phyloP scores from a whole-genome alignment of 1,284 basidiomycete species.

The Hemileia vastatrix region DNA sequence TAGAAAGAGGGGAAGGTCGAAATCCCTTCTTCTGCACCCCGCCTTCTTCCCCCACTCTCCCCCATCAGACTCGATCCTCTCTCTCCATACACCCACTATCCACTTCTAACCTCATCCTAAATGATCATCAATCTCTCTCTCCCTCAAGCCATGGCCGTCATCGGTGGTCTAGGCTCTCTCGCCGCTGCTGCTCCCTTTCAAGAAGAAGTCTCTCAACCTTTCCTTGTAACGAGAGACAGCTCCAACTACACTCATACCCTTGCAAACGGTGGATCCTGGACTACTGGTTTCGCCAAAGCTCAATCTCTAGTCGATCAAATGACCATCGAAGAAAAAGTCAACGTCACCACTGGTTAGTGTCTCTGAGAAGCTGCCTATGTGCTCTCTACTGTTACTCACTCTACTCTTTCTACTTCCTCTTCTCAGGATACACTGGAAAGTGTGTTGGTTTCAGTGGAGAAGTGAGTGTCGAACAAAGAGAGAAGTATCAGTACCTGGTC shows the following conservation, averaged over 20 bases:
- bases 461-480: background rate
- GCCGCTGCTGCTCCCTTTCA: background rate
- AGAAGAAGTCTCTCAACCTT: background rate
- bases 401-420: background rate
- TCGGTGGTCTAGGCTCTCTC: background rate
- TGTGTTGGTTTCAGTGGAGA: background rate
- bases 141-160: background rate
- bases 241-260: background rate
- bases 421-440: background rate
- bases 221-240: background rate
- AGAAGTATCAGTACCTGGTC: too few relatives aligned
- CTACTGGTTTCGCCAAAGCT: background rate
- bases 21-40: too few relatives aligned
- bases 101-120: background rate
- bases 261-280: background rate
- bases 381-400: background rate
- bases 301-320: background rate
- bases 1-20: too few relatives aligned
- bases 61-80: background rate
- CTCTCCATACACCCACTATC: background rate
- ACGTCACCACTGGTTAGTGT: background rate
- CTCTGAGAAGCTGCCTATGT: background rate
- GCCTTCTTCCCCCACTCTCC: background rate
- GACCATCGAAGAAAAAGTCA: slow-evolving; percentile 3
- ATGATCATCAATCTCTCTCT: background rate